Percentiles rank a stretch among this genome's conserved stretches.
These are phyloP conservation scores for Zopfochytrium polystomum DNA, from an alignment of 371 early-diverging fungal genomes.

Conservation along the genomic window DNA sequence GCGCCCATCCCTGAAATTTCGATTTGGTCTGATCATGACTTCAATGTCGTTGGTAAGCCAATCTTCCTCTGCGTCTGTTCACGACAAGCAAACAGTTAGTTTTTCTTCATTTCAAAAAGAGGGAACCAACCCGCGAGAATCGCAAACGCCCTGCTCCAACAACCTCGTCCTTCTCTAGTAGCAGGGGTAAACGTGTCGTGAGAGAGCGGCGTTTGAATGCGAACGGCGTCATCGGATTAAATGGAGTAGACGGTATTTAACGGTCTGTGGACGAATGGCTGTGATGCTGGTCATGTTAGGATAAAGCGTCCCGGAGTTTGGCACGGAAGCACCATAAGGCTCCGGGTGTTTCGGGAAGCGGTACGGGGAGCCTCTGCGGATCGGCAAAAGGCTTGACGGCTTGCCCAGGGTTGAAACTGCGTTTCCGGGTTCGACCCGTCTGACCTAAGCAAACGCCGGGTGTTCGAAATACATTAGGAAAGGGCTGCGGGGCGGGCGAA, in stretches of 20 bases:
- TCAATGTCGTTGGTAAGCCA: conserved; percentile 71
- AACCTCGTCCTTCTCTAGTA: not conserved
- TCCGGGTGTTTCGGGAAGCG: conserved; percentile 30
- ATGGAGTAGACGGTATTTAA: conserved; percentile 33
- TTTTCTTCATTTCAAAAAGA: not conserved
- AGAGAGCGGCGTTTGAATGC: conserved; percentile 7
- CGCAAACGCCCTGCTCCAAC: not conserved
- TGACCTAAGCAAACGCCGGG: not conserved
- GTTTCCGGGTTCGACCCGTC: conserved; percentile 24
- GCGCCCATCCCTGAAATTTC: conserved; percentile 28
- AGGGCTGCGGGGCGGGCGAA: not conserved
- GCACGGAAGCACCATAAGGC: conserved; percentile 13
- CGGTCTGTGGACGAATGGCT: conserved; percentile 29
- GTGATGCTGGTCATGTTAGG: conserved; percentile 19
- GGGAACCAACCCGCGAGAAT: not conserved
- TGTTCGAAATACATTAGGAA: conserved; percentile 3
- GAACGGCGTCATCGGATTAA: conserved; percentile 33
- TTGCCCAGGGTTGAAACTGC: conserved; percentile 29
- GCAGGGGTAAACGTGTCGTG: conserved; percentile 3
- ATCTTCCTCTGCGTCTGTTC: conserved; percentile 37
- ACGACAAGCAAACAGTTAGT: not conserved
- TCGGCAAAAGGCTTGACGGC: conserved; percentile 29
- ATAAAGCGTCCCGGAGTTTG: conserved; percentile 29
- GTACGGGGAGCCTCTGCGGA: conserved; percentile 16
- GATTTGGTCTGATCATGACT: conserved; percentile 42